These are phyloP conservation scores for Escallonia herrerae DNA, from an alignment of 129 eudicot genomes.

Conservation along the genomic window DNA sequence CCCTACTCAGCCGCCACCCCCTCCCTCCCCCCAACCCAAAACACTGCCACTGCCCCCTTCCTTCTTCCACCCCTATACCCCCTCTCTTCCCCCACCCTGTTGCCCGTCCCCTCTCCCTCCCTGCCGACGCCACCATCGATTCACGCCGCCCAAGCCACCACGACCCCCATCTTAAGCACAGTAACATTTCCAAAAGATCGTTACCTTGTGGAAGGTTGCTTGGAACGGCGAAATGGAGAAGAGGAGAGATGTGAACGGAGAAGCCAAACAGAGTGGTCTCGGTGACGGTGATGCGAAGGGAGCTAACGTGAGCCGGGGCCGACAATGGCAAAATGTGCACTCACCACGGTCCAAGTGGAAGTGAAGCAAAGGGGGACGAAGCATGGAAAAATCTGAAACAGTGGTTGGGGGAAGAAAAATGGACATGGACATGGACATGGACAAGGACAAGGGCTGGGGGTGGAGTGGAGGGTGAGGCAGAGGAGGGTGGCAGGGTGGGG, in stretches of 20 bases:
- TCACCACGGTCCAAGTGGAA: slow-evolving; percentile 10
- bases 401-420: neutral
- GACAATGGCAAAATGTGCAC: neutral
- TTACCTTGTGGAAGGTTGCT: neutral
- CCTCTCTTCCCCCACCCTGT: too few relatives aligned
- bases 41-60: too few relatives aligned
- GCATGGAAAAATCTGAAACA: slow-evolving; percentile 9
- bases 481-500: too few relatives aligned
- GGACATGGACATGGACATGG: slow-evolving; percentile 10
- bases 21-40: too few relatives aligned
- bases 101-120: too few relatives aligned
- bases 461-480: too few relatives aligned
- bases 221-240: neutral
- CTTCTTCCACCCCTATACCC: too few relatives aligned
- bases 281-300: slow-evolving; percentile 4
- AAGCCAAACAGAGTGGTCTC: slow-evolving; percentile 10
- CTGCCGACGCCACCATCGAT: too few relatives aligned
- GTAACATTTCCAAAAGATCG: neutral
- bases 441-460: too few relatives aligned
- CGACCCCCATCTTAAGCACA: neutral
- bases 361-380: slow-evolving; percentile 2
- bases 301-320: slow-evolving; percentile 21
- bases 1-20: too few relatives aligned
- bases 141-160: too few relatives aligned
- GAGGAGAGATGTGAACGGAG: neutral